Evolutionary conservation across 179 eudicot genomes (phyloP).

Genomic region (Sideroxylon spinosum): DNA sequence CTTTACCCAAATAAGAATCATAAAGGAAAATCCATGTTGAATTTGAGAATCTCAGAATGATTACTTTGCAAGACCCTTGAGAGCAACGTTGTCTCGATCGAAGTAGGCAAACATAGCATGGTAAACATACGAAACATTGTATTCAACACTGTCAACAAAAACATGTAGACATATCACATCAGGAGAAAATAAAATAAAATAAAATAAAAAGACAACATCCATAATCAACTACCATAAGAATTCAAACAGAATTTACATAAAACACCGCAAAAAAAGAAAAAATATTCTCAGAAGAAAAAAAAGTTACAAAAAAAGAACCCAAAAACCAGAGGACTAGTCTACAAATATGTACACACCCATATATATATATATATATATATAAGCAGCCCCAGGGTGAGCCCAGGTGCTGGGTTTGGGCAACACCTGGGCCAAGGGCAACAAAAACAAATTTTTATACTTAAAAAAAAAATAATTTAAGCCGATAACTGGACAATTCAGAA

Average conservation of each 20-base stretch:
- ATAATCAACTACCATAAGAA: neutral
- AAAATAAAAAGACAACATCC: neutral
- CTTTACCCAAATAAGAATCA: neutral
- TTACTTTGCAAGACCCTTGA: constrained; percentile 96
- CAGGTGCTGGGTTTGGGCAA: no score
- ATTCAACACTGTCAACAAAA: constrained; percentile 72
- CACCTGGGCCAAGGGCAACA: no score
- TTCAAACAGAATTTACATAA: neutral
- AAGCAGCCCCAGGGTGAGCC: no score
- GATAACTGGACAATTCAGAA: no score
- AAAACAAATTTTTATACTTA: no score
- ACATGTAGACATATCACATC: neutral
- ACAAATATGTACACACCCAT: neutral
- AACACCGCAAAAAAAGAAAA: neutral
- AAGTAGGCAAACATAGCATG: constrained; percentile 95
- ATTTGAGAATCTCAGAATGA: neutral
- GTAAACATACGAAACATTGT: constrained; percentile 91
- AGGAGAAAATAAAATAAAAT: neutral
- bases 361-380: neutral
- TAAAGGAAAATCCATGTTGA: neutral
- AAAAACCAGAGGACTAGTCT: neutral
- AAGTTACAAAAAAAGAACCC: neutral
- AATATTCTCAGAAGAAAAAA: neutral
- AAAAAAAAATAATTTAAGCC: neutral
- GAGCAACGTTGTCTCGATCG: constrained; percentile 93